A percentile compares a stretch with the other conserved stretches of the same genome.
phyloP scores from a whole-genome alignment of 2,329 filamentous ascomycete genomes.

The Ceratocystis colombiana region DNA sequence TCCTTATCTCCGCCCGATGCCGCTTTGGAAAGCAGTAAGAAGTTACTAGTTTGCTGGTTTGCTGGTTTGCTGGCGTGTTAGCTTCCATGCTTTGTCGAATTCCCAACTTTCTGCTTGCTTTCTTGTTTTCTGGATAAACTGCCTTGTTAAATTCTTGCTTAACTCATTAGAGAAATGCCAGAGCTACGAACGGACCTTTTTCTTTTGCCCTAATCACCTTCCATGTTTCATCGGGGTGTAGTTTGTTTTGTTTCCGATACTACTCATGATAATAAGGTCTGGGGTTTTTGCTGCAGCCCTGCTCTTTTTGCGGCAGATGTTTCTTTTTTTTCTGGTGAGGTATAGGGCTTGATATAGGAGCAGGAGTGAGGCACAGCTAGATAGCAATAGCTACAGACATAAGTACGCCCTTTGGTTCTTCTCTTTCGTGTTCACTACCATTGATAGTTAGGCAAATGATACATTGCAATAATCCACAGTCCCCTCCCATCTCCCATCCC shows the following conservation, averaged over 20 bases:
- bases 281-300: neutral
- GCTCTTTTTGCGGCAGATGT: neutral
- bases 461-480: neutral
- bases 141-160: no score
- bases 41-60: neutral
- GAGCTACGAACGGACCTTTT: neutral
- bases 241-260: slow-evolving; percentile 5
- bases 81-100: neutral
- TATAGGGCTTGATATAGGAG: neutral
- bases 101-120: no score
- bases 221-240: slow-evolving; percentile 5
- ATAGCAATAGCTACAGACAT: no score
- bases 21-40: neutral
- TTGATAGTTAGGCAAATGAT: neutral
- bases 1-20: neutral
- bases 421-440: no score
- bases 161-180: neutral
- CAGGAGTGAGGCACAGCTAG: no score
- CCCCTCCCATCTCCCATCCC: neutral
- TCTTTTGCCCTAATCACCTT: neutral
- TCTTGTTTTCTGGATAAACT: no score
- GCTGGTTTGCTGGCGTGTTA: neutral
- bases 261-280: neutral
- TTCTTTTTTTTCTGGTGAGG: neutral
- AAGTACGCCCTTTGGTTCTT: no score